Base-by-base conservation (phyloP, 164 flowering plant genomes). In the Liquidambar formosana region DNA sequence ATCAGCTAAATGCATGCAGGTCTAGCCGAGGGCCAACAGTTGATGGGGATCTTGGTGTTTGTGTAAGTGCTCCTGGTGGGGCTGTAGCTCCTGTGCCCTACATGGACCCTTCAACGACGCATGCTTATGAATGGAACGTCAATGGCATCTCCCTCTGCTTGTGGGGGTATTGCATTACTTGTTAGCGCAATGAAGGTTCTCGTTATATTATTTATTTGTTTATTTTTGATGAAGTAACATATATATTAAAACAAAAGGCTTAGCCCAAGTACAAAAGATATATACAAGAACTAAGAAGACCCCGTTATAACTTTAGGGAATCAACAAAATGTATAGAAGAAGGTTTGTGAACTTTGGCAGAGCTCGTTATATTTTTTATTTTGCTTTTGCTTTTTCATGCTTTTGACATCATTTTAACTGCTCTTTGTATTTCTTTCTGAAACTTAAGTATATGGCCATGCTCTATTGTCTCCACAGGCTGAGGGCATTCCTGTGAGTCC, bases 121-220 rank as follows among this genome's bases (percentile, higher is more conserved):
- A 91, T 88, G 99, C 91, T 95, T 68, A 95, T 95, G 99, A 95
- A 95, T 85, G 99, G 99, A 77, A 95, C 99, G 49, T 95, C 99
- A 64, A 95, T 95, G 99, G 84, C 99, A 69, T 95, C 99, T 79
- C 99, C 99, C 57, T 95, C 89, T 70, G 99, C 99, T 76, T 93
- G 97, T 91, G 99, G 99, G n/a, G 99, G 97, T 60, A 77, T 90
- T 75, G 99, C 99, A 43, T 81, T 95, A 76, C 72, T 95, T 41
- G 51, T 92, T 21, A 92, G 93, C 71, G 97, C 89, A 27, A 86
- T 92, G 93, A 92, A 92, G 97, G 97, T 92, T 59, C 18, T 47
- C 64, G 5, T 61, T 60, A 46, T 60, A 10, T 78, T 23, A 21
- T n/a, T 8, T 44, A 26, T 75, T 51, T 41, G n/a, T n/a, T n/a